Conservation (phyloP, 129 eudicot genomes). For the Oenanthe sinensis region DNA sequence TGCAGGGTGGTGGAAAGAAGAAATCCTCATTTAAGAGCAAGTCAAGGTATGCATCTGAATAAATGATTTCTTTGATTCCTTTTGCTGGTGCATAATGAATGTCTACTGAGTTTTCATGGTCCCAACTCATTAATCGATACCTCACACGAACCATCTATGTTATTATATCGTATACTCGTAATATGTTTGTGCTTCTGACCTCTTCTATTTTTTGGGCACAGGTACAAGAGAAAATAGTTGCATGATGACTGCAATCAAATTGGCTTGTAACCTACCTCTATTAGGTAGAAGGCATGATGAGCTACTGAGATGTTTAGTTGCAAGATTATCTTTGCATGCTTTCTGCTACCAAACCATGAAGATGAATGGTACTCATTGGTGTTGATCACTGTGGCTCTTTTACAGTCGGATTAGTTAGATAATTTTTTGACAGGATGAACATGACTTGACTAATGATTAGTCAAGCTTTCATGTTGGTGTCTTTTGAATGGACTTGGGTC, state of each 20-base stretch:
- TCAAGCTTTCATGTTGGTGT: neutral
- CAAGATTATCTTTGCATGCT: neutral
- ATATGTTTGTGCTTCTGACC: neutral
- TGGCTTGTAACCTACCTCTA: conserved; percentile 1
- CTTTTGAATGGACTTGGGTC: neutral
- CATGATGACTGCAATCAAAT: neutral
- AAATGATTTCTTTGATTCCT: neutral
- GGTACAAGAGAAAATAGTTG: conserved; percentile 5
- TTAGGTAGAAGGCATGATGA: neutral
- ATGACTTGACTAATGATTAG: neutral
- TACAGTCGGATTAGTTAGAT: neutral
- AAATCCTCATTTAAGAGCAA: conserved; percentile 90
- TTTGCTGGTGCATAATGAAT: neutral
- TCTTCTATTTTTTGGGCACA: neutral
- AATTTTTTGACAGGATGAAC: neutral
- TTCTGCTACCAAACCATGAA: neutral
- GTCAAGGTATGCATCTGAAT: conserved; percentile 50
- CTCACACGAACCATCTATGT: neutral
- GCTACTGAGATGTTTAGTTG: neutral
- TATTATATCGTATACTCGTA: neutral
- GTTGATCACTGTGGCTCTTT: neutral
- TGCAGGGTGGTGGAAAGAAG: conserved; percentile 44
- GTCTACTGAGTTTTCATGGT: neutral
- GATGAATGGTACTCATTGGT: neutral
- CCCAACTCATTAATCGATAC: neutral